These are phyloP conservation scores for Starmerella kuoi DNA, from an alignment of 805 yeast species.

Conservation along the genomic window DNA sequence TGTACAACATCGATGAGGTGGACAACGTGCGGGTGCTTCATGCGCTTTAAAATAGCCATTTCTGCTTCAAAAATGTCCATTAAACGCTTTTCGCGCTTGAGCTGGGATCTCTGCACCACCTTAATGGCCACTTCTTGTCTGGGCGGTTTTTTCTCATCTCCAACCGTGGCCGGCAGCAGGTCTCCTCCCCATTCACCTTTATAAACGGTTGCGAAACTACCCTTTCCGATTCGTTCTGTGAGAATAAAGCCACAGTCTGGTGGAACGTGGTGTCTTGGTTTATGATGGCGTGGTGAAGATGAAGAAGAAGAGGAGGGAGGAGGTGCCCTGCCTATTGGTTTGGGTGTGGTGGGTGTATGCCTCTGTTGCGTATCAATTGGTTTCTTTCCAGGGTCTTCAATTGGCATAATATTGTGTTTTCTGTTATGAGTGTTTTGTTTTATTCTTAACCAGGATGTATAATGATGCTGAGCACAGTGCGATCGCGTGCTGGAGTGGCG, in stretches of 20 bases:
- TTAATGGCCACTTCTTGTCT: constrained; percentile 63
- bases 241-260: constrained; percentile 16
- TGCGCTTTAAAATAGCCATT: constrained; percentile 72
- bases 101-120: constrained; percentile 68
- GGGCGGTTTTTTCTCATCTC: constrained; percentile 27
- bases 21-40: constrained; percentile 90
- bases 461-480: too few species aligned
- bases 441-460: too few species aligned
- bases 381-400: too few species aligned
- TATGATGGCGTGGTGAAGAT: not conserved
- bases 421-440: too few species aligned
- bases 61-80: constrained; percentile 87
- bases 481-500: too few species aligned
- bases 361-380: too few species aligned
- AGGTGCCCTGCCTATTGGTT: not conserved
- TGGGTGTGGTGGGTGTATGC: too few species aligned
- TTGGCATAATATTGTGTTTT: too few species aligned
- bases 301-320: too few species aligned
- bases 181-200: constrained; percentile 43
- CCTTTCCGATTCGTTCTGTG: constrained; percentile 83
- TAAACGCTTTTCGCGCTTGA: constrained; percentile 58
- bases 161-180: constrained; percentile 1
- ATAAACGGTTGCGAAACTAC: constrained; percentile 91
- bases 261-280: constrained; percentile 5
- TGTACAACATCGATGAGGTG: constrained; percentile 71